A percentile compares a stretch with the other conserved stretches of the same genome.
Conservation (phyloP, 2,329 filamentous ascomycete species). For the Fusarium temperatum region DNA sequence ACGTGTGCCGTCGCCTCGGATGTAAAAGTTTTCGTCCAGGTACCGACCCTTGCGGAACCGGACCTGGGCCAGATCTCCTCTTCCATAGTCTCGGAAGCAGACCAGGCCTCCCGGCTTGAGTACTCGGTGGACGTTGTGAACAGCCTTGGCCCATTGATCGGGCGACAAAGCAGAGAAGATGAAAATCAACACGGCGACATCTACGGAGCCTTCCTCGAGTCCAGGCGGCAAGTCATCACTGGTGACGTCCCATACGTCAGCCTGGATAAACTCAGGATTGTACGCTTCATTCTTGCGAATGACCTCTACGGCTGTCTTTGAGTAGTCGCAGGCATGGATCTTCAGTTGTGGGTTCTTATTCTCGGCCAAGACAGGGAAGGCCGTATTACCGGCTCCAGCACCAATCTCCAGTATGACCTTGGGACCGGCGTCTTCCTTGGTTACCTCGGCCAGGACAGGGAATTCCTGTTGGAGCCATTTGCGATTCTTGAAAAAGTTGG, state of each 20-base stretch:
- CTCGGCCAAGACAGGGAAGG: slow-evolving; percentile 86
- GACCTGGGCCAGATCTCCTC: slow-evolving; percentile 95
- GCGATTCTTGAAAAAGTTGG: slow-evolving; percentile 98
- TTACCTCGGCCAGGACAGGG: slow-evolving; percentile 82
- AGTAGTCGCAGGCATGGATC: slow-evolving; percentile 96
- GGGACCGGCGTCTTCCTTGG: slow-evolving; percentile 72
- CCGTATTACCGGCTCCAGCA: slow-evolving; percentile 94
- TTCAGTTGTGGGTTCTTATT: slow-evolving; percentile 85
- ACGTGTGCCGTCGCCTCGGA: slow-evolving; percentile 91
- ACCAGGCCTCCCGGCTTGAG: slow-evolving; percentile 94
- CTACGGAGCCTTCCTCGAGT: slow-evolving; percentile 80
- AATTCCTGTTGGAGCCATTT: slow-evolving; percentile 99
- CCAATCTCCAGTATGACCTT: slow-evolving; percentile 87
- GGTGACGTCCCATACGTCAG: slow-evolving; percentile 94
- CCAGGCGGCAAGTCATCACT: slow-evolving; percentile 78
- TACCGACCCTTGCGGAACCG: slow-evolving; percentile 96
- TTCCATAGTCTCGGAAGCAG: slow-evolving; percentile 95
- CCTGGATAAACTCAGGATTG: slow-evolving; percentile 75
- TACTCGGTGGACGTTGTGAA: slow-evolving; percentile 81
- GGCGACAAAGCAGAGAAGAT: slow-evolving; percentile 94
- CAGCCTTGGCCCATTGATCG: slow-evolving; percentile 81
- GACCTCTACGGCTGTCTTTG: slow-evolving; percentile 91
- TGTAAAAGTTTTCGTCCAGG: slow-evolving; percentile 96
- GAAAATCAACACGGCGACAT: slow-evolving; percentile 94
- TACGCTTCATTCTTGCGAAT: slow-evolving; percentile 86